Evolutionary conservation across 1,284 basidiomycete species (phyloP), one percentile per base, ranked within the genome.

Genomic region (Microbotryum lychnidis-dioicae): DNA sequence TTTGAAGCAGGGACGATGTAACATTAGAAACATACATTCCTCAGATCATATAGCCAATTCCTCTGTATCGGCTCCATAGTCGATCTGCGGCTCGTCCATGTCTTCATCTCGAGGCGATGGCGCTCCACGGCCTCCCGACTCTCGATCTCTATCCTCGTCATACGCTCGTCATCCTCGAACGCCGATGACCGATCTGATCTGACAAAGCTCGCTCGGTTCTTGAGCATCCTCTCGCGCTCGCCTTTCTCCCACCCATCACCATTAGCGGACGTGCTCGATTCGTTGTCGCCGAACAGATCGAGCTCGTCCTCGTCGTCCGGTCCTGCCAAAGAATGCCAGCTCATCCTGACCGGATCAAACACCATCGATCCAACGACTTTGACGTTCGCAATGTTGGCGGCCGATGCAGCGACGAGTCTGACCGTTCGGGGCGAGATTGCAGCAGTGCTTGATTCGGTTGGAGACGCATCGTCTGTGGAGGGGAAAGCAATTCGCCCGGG

Each of bases 331-430:
- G 66, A 65, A 71, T 93, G 83, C 93, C 93, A 97, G 72, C 89
- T 89, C 91, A 97, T 96, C 48, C 84, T 83, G 56, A 84, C 74
- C 2, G 94, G 91, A 77, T 97, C 93, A 71, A 97, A 97, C 55
- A 91, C 84, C 93, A 97, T 97, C 78, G 92, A 91, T 56, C 93
- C 93, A 16, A 97, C 92, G 71, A 92, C 84, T 58, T 65, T 64
- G 50, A 58, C 89, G 83, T 12, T 75, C 67, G 23, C 70, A 57
- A 33, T 60, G 16, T 42, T 42, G 44, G 57, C 16, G 6, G 42
- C n/a, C 0, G 58, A 53, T 42, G 55, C 23, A 57, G 57, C 21
- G 44, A 60, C 49, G 54, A 62, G 50, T 54, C 58, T 20, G 23
- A 33, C 33, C 58, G 48, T n/a, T 6, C 37, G 27, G 2, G 21